Base-by-base conservation (phyloP, 75 land plant species). In the Selaginella moellendorffii region DNA sequence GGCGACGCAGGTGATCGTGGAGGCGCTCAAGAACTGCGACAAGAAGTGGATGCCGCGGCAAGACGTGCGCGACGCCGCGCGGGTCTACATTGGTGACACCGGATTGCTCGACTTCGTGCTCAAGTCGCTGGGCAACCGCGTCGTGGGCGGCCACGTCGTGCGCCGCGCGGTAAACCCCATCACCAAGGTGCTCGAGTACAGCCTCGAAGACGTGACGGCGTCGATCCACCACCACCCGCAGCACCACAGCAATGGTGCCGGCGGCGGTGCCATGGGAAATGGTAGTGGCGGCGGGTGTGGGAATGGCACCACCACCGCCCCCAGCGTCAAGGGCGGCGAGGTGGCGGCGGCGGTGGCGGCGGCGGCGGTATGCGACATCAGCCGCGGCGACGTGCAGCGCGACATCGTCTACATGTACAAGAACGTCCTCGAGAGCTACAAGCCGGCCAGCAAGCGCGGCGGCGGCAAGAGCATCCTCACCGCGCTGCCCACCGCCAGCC, bases 161-260 rank as follows among this genome's bases (percentile, higher is more conserved):
- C 80, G 96, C 17, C 61, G 96, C 0, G 65, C 81, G 51, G 75
- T 89, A 24, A 89, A 89, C 66, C 90, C 96, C 8, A 74, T 76
- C 30, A 89, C 90, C 28, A 89, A 86, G 54, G 84, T 86, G 2
- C 68, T 89, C 0, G 96, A 89, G 54, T 89, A 89, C 75, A 77
- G 83, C 68, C 61, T 89, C 31, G 83, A 86, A 62, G 83, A 83
- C 27, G 65, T 79, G 8, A 5, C 46, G 46, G 46, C 46, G 5
- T 5, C 5, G 5, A 5, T 36, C 46, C 46, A 5, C 14, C 46
- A 36, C 10, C 46, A 36, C 10, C 46, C 5, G 46, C 46, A 36
- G 46, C 46, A 36, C 14, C 54, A 18, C 70, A 69, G 29, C 17
- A 24, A 1, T 14, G 2, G 67, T 14, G 0, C 8, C 67, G 12